These are phyloP conservation scores for Starmerella bacillaris DNA, from an alignment of 805 yeast genomes.

Conservation along the genomic window DNA sequence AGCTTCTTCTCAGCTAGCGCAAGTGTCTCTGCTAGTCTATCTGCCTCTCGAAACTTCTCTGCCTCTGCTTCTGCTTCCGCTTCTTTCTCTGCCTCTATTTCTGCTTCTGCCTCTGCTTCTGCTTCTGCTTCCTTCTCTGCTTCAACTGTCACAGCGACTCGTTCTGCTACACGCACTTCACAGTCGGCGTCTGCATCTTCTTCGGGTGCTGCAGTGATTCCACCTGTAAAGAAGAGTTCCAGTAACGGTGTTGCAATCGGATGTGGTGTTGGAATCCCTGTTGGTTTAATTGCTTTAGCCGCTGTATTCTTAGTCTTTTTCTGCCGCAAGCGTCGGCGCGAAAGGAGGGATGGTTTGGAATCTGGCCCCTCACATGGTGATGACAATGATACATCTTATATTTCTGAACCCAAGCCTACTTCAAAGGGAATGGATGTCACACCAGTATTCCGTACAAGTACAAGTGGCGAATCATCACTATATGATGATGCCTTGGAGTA, in stretches of 20 bases:
- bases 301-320: constrained; percentile 35
- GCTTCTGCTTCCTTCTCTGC: constrained; percentile 27
- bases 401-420: constrained; percentile 16
- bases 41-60: neutral
- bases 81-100: constrained; percentile 13
- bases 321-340: constrained; percentile 31
- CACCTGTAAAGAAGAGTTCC: constrained; percentile 7
- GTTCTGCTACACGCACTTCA: constrained; percentile 21
- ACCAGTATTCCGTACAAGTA: constrained; percentile 14
- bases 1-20: too few species aligned
- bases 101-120: constrained; percentile 18
- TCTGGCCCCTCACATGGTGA: constrained; percentile 3
- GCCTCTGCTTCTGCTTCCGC: constrained; percentile 19
- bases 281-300: constrained; percentile 33
- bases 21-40: neutral
- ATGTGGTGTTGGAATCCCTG: constrained; percentile 72
- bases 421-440: constrained; percentile 14
- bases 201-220: constrained; percentile 9
- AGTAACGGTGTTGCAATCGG: constrained; percentile 64
- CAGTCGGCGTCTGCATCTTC: constrained; percentile 15
- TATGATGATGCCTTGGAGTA: constrained; percentile 12
- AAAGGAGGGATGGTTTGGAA: constrained; percentile 15
- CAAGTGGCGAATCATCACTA: constrained; percentile 5
- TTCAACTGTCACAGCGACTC: constrained; percentile 17
- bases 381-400: constrained; percentile 5